phyloP scores from a whole-genome alignment of 495 filamentous ascomycete species.

The Tuber brumale region DNA sequence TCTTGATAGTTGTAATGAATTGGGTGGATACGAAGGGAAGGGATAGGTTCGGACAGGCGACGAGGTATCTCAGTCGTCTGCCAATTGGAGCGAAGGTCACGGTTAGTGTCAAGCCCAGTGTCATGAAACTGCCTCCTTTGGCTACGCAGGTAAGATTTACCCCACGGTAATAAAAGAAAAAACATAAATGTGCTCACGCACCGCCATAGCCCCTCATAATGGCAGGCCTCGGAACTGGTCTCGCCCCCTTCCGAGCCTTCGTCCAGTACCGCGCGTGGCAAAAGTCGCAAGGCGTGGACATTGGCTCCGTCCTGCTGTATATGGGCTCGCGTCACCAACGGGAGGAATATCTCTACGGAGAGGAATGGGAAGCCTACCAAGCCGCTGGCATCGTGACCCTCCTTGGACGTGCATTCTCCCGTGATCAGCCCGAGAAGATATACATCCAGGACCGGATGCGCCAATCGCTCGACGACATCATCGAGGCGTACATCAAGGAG shows the following conservation, averaged over 20 bases:
- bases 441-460: constrained; percentile 99
- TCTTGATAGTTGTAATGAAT: constrained; percentile 95
- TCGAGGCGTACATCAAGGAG: constrained; percentile 79
- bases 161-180: background rate
- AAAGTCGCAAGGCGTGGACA: constrained; percentile 87
- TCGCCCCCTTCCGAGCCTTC: constrained; percentile 96
- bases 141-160: constrained; percentile 41
- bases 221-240: constrained; percentile 96
- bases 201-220: constrained; percentile 81
- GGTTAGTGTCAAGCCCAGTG: constrained; percentile 90
- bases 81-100: constrained; percentile 69
- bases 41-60: constrained; percentile 86
- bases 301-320: constrained; percentile 88
- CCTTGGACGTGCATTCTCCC: constrained; percentile 87
- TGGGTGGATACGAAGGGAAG: constrained; percentile 87
- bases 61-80: constrained; percentile 73
- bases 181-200: constrained; percentile 44
- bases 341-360: constrained; percentile 97
- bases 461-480: constrained; percentile 74
- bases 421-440: constrained; percentile 96
- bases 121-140: constrained; percentile 88
- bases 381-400: constrained; percentile 92
- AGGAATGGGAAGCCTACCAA: constrained; percentile 98
- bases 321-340: constrained; percentile 94
- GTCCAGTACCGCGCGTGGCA: constrained; percentile 97